Conservation (phyloP, 352 stramenopile species). For the Globisporangium nagaii region DNA sequence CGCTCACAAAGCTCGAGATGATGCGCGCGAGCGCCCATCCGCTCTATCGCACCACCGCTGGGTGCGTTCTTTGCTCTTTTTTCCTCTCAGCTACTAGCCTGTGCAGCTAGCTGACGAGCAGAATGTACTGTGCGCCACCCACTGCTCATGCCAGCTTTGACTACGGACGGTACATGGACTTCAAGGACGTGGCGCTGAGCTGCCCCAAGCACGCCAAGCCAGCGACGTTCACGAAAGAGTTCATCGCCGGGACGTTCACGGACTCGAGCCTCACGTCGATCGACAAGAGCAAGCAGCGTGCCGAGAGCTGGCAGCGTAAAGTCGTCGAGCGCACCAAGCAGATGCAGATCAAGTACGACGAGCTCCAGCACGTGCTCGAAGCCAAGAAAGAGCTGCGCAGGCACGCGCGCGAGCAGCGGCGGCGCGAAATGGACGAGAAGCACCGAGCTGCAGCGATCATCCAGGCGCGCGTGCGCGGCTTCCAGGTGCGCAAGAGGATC, state of each 20-base stretch:
- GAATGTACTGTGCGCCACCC: too few relatives aligned
- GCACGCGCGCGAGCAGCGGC: slow-evolving; percentile 27
- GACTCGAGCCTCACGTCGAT: slow-evolving; percentile 53
- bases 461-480: slow-evolving; percentile 28
- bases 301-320: slow-evolving; percentile 49
- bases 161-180: slow-evolving; percentile 50
- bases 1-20: slow-evolving; percentile 48
- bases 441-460: slow-evolving; percentile 20
- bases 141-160: slow-evolving; percentile 55
- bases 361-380: slow-evolving; percentile 49
- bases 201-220: slow-evolving; percentile 44
- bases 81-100: too few relatives aligned
- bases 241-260: slow-evolving; percentile 41
- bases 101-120: too few relatives aligned
- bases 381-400: slow-evolving; percentile 32
- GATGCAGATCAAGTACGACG: slow-evolving; percentile 60
- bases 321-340: slow-evolving; percentile 40
- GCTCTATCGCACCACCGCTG: slow-evolving; percentile 52
- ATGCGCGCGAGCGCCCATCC: slow-evolving; percentile 31
- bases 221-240: slow-evolving; percentile 49
- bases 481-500: slow-evolving; percentile 18
- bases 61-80: slow-evolving; percentile 14
- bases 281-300: slow-evolving; percentile 44
- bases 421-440: slow-evolving; percentile 25
- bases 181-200: slow-evolving; percentile 43